These are phyloP conservation scores for Xylaria multiplex DNA, from an alignment of 2,329 filamentous ascomycete species.

Conservation along the genomic window DNA sequence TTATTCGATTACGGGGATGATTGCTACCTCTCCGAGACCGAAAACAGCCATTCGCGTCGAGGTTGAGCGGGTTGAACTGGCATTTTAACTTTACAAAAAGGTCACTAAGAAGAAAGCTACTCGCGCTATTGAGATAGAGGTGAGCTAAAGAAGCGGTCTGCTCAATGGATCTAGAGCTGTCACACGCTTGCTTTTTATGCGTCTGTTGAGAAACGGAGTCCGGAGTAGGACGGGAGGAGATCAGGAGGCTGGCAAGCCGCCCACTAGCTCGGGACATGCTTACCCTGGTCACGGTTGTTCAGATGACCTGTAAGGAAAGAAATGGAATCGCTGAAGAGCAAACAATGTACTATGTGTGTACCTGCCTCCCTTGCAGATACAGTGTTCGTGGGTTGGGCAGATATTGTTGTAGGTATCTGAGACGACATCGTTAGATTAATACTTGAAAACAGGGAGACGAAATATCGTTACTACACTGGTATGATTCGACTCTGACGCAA, in stretches of 20 bases:
- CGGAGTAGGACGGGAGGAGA: constrained; percentile 14
- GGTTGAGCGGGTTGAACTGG: not conserved
- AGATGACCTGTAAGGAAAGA: too few species aligned
- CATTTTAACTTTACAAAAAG: not conserved
- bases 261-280: not conserved
- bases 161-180: not conserved
- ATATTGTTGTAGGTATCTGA: constrained; percentile 3
- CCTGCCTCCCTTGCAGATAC: too few species aligned
- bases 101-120: not conserved
- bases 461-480: constrained; percentile 1
- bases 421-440: not conserved
- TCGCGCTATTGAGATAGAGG: not conserved
- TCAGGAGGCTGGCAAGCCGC: constrained; percentile 13
- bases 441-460: constrained; percentile 1
- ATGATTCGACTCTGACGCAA: constrained; percentile 16
- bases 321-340: too few species aligned
- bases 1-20: too few species aligned
- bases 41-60: not conserved
- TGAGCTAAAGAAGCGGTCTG: not conserved
- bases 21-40: not conserved
- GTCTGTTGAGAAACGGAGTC: not conserved
- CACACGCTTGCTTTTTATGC: constrained; percentile 6
- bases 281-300: not conserved
- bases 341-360: too few species aligned
- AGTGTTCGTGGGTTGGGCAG: not conserved